Evolutionary conservation across 257 asterid species (phyloP), one percentile per base, ranked within the genome.

Genomic region (Prunella vulgaris): DNA sequence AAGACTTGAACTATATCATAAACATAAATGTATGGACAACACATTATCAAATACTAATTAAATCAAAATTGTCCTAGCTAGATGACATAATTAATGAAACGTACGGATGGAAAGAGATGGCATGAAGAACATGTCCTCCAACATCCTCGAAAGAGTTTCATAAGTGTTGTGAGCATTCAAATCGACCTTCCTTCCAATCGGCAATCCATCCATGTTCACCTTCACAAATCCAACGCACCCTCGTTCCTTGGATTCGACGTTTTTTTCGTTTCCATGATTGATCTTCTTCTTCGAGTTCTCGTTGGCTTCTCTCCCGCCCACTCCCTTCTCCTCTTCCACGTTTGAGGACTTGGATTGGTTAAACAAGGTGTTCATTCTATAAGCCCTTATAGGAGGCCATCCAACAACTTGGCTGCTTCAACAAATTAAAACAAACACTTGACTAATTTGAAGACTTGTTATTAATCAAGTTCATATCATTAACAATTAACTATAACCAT

Each of bases 381-480:
- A 83, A 13, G 92, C 75, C 78, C 91, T 84, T 54, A 92, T 72
- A 15, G 97, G 97, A 49, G 97, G 97, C 97, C 97, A 92, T 75
- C 97, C 97, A 81, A 92, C 97, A 64, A 92, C 92, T 77, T 92
- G 97, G 64, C 90, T 87, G 91, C 83, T 85, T 60, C 64, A 70
- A 44, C 28, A 65, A 68, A 64, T 42, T 27, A 22, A 28, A 5
- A 64, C 22, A n/a, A n/a, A n/a, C 46, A 18, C 60, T 52, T 17
- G 48, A 13, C 58, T 14, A 54, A 13, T 57, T 14, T 15, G 13
- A 40, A 42, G 56, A 49, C 28, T 21, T 20, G n/a, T 17, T 49
- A 30, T 35, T 35, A 32, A 57, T 20, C 1, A 49, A 33, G 35
- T 66, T 24, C 17, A 65, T 27, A 15, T 38, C n/a, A 66, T 58